A percentile compares a stretch with the other conserved stretches of the same genome.
Evolutionary conservation across 2,329 filamentous ascomycete species (phyloP).

Genomic region (Alternaria conjuncta): DNA sequence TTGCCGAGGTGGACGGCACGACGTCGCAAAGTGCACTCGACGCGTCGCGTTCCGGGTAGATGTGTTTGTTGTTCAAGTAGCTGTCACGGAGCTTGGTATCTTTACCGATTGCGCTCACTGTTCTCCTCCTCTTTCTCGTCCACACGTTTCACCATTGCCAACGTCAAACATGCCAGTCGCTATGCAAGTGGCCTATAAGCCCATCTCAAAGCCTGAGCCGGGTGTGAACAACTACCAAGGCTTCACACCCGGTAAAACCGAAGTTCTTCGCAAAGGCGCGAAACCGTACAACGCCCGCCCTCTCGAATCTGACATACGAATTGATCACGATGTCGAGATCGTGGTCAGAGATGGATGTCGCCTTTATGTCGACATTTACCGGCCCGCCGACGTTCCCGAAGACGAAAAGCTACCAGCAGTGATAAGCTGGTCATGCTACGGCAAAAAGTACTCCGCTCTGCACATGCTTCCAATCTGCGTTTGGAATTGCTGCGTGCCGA

Average conservation of each 20-base stretch:
- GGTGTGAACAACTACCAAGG: conserved; percentile 53
- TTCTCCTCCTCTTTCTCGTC: background rate
- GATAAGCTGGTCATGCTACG: conserved; percentile 55
- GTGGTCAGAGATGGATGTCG: conserved; percentile 51
- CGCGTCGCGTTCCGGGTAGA: background rate
- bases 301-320: conserved; percentile 48
- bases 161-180: conserved; percentile 38
- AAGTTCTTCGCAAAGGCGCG: conserved; percentile 50
- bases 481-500: conserved; percentile 49
- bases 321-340: conserved; percentile 57
- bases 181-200: conserved; percentile 35
- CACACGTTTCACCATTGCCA: background rate
- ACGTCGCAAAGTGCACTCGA: background rate
- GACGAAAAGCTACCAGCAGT: conserved; percentile 52
- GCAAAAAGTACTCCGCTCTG: conserved; percentile 53
- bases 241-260: conserved; percentile 48
- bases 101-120: background rate
- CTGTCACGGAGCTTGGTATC: background rate
- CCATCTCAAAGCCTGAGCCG: conserved; percentile 44
- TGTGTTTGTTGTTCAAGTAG: background rate
- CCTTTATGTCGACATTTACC: conserved; percentile 56
- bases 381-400: conserved; percentile 43
- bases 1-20: background rate
- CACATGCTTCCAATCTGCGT: conserved; percentile 49
- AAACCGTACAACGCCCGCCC: conserved; percentile 46